Evolutionary conservation across 2,329 filamentous ascomycete species (phyloP).

Genomic region (Elsinoe perseae): DNA sequence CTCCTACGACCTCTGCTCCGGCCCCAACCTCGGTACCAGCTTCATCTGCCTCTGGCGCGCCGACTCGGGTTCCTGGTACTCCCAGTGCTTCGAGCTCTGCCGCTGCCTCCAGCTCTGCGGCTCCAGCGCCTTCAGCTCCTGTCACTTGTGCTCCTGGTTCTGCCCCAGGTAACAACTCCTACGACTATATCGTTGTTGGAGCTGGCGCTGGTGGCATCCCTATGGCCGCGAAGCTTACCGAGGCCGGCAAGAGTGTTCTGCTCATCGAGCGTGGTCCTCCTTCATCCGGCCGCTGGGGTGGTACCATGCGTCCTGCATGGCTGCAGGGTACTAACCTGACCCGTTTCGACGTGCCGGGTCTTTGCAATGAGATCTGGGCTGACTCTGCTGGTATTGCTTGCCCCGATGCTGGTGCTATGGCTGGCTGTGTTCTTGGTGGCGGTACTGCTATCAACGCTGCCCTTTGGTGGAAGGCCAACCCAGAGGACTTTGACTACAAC

Average conservation of each 20-base stretch:
- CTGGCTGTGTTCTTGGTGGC: slow-evolving; percentile 62
- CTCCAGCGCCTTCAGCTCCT: slow-evolving; percentile 23
- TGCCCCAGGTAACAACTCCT: slow-evolving; percentile 38
- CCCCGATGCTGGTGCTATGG: slow-evolving; percentile 64
- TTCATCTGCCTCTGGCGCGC: background rate
- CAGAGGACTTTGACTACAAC: slow-evolving; percentile 61
- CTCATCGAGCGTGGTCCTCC: slow-evolving; percentile 45
- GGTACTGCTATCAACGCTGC: slow-evolving; percentile 60
- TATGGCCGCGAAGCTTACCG: slow-evolving; percentile 52
- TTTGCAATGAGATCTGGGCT: slow-evolving; percentile 63
- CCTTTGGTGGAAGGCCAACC: slow-evolving; percentile 51
- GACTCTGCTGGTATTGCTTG: slow-evolving; percentile 55
- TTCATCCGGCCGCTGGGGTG: slow-evolving; percentile 58
- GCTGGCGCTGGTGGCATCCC: slow-evolving; percentile 57
- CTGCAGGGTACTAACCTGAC: slow-evolving; percentile 54
- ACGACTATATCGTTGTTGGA: slow-evolving; percentile 58
- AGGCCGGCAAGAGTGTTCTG: slow-evolving; percentile 57
- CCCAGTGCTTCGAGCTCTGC: slow-evolving; percentile 26
- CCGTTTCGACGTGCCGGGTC: slow-evolving; percentile 62
- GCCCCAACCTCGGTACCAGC: slow-evolving; percentile 52
- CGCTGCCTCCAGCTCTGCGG: slow-evolving; percentile 23
- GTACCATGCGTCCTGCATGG: slow-evolving; percentile 55
- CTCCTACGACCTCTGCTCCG: slow-evolving; percentile 58
- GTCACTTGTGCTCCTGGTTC: slow-evolving; percentile 23
- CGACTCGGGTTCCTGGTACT: slow-evolving; percentile 16